A percentile compares a stretch with the other conserved stretches of the same genome.
Evolutionary conservation across 2,329 filamentous ascomycete species (phyloP).

Genomic region (Neodidymelliopsis sp.): DNA sequence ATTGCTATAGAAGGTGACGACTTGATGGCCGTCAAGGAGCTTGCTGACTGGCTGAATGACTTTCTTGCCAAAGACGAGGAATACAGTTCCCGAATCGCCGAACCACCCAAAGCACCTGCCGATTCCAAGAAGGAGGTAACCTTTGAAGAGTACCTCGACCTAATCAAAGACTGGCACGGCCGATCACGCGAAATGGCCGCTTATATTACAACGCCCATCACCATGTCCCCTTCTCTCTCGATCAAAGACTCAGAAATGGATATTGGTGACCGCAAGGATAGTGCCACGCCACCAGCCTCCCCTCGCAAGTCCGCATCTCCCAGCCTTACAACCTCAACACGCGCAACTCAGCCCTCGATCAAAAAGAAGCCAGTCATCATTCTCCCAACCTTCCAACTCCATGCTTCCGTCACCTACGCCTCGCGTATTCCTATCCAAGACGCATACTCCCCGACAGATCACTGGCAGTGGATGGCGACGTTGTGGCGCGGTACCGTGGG

Average conservation of each 20-base stretch:
- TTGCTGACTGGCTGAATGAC: slow-evolving; percentile 70
- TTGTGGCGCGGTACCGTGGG: slow-evolving; percentile 88
- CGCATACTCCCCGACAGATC: slow-evolving; percentile 80
- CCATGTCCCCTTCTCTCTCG: not conserved
- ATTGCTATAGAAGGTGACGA: slow-evolving; percentile 84
- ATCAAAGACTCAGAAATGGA: slow-evolving; percentile 23
- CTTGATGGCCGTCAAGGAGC: slow-evolving; percentile 66
- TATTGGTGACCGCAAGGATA: slow-evolving; percentile 25
- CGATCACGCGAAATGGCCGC: slow-evolving; percentile 74
- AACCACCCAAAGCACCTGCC: slow-evolving; percentile 56
- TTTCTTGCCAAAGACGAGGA: slow-evolving; percentile 61
- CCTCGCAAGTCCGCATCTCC: slow-evolving; percentile 4
- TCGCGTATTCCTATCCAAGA: slow-evolving; percentile 77
- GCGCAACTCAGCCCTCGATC: slow-evolving; percentile 9
- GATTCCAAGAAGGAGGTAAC: slow-evolving; percentile 46
- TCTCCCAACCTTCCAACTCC: slow-evolving; percentile 80
- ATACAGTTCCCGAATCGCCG: slow-evolving; percentile 58
- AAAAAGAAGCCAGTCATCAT: slow-evolving; percentile 72
- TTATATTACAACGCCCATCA: slow-evolving; percentile 56
- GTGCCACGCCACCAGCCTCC: slow-evolving; percentile 21
- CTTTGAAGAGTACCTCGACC: slow-evolving; percentile 67
- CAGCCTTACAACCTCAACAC: slow-evolving; percentile 11
- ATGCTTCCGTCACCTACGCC: slow-evolving; percentile 77
- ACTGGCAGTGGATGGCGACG: slow-evolving; percentile 97
- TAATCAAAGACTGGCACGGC: slow-evolving; percentile 76